Evolutionary conservation across 257 asterid species (phyloP), one percentile per base, ranked within the genome.

Genomic region (Mitragyna speciosa): DNA sequence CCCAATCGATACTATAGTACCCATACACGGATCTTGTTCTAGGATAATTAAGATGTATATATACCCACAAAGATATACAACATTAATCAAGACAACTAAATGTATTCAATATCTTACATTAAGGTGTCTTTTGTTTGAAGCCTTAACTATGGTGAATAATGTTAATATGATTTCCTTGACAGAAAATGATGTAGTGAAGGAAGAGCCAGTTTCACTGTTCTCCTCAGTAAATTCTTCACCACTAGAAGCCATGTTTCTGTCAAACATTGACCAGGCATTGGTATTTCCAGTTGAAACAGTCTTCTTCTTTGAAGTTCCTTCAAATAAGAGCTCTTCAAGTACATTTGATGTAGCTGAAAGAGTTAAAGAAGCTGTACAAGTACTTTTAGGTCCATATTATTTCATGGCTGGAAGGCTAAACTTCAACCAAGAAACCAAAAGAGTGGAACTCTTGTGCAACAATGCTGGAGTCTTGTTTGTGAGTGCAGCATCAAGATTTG

Each of bases 361-460:
- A 31, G 86, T 88, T 54, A 75, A 30, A 72, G 83, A 74, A 66
- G 87, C 88, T 20, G 87, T 85, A 12, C 79, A 84, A 69, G 81
- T 65, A 78, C 88, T 88, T 77, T 76, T 87, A 66, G 77, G 77
- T 17, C 91, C 89, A 10, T 88, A 86, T 22, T 88, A 88, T 47
- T 88, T 88, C 85, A 69, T 86, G 89, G 87, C 88, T 67, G 88
- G 91, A 24, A 86, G 91, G 83, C 89, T 88, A 15, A 79, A 70
- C 58, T 84, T 84, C 75, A 82, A 80, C 56, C 70, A 76, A 33
- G 85, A 84, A 48, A 68, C 78, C 24, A 73, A 75, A 49, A 88
- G 91, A 33, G 17, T 86, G 30, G 89, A 86, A 84, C 91, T 88
- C 33, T n/a, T 80, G 2, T 88, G 89, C 82, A 86, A 82, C 76